A percentile compares a stretch with the other conserved stretches of the same genome.
These are phyloP conservation scores for Hamamelis virginiana DNA, from an alignment of 164 flowering plant species.

Conservation along the genomic window DNA sequence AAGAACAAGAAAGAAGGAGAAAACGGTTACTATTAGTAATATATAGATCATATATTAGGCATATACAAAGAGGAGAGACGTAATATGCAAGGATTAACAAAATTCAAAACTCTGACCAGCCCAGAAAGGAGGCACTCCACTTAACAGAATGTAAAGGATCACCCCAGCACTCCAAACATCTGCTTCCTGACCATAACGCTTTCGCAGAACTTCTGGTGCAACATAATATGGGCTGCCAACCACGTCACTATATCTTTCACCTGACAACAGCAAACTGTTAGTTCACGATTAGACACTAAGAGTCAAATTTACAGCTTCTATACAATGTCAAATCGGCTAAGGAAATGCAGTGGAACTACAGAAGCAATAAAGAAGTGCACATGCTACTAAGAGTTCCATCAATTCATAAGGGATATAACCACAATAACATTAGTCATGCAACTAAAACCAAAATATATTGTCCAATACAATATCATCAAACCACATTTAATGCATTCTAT, in stretches of 20 bases:
- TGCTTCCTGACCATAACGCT: conserved; percentile 44
- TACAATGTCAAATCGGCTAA: too few species aligned
- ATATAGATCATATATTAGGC: background rate
- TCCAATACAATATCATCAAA: background rate
- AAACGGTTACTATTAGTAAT: background rate
- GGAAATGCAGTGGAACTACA: background rate
- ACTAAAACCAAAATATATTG: too few species aligned
- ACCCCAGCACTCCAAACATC: conserved; percentile 58
- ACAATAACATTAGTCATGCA: background rate
- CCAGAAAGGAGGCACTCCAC: conserved; percentile 54
- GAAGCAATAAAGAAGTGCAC: background rate
- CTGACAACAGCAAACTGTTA: conserved; percentile 19
- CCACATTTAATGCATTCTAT: background rate
- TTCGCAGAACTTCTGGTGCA: conserved; percentile 41
- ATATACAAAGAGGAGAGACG: background rate
- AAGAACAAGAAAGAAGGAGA: background rate
- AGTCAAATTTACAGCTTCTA: background rate
- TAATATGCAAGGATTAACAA: background rate
- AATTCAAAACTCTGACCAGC: conserved; percentile 29
- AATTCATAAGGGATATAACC: background rate
- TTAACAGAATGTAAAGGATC: conserved; percentile 37
- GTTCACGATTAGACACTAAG: background rate
- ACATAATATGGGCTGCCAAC: conserved; percentile 53
- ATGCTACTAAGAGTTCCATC: background rate
- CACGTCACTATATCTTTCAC: conserved; percentile 35